phyloP scores from a whole-genome alignment of 345 rosid genomes.

The Orychophragmus violaceus region DNA sequence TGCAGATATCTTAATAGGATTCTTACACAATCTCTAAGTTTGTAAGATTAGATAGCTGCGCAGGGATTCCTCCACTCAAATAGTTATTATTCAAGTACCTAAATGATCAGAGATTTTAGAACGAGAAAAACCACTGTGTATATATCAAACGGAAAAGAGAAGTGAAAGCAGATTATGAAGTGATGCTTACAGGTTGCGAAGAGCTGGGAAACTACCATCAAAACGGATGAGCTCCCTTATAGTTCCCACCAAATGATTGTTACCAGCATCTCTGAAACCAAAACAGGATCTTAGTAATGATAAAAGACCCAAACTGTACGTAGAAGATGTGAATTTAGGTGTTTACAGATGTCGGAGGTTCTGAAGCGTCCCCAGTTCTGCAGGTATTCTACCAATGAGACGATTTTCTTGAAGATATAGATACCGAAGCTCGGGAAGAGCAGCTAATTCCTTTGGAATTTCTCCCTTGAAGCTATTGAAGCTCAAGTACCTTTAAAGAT shows the following conservation, averaged over 20 bases:
- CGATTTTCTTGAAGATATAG: conserved; percentile 92
- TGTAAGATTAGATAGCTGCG: conserved; percentile 82
- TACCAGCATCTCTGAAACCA: conserved; percentile 74
- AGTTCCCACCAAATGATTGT: conserved; percentile 93
- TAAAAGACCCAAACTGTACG: background rate
- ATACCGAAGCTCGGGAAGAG: conserved; percentile 83
- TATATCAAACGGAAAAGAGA: background rate
- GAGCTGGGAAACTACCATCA: conserved; percentile 81
- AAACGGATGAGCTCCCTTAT: conserved; percentile 82
- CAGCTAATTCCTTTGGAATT: conserved; percentile 84
- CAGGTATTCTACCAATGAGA: conserved; percentile 73
- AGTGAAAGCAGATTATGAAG: background rate
- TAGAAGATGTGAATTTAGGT: conserved; percentile 1
- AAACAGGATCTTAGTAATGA: background rate
- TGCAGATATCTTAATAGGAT: background rate
- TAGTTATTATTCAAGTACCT: conserved; percentile 88
- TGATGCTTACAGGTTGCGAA: conserved; percentile 79
- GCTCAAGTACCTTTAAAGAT: conserved; percentile 59
- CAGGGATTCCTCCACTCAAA: conserved; percentile 89
- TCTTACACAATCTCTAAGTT: conserved; percentile 90
- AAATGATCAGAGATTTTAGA: conserved; percentile 3
- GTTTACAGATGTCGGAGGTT: conserved; percentile 55
- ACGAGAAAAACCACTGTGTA: background rate
- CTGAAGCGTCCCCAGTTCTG: conserved; percentile 69
- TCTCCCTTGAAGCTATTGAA: conserved; percentile 92